phyloP scores from a whole-genome alignment of 1,284 basidiomycete species.

The Boletus albobrunnescens region DNA sequence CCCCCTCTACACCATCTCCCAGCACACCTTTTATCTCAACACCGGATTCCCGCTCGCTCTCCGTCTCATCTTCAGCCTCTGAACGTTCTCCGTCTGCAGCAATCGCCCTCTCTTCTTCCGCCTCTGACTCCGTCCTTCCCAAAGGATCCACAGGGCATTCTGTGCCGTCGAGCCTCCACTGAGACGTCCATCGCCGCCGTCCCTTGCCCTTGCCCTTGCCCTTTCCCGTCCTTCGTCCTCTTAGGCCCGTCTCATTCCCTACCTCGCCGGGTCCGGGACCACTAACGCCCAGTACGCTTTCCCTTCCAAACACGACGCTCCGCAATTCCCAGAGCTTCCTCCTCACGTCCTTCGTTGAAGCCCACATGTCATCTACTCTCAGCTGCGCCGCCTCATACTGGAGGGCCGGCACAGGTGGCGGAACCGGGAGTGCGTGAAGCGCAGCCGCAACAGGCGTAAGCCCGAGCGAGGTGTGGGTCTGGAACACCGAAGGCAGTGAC shows the following conservation, averaged over 20 bases:
- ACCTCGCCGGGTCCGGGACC: slow-evolving; percentile 37
- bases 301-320: slow-evolving; percentile 37
- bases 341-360: slow-evolving; percentile 56
- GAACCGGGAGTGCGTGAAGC: slow-evolving; percentile 23
- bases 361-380: slow-evolving; percentile 60
- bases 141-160: slow-evolving; percentile 59
- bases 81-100: slow-evolving; percentile 24
- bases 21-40: slow-evolving; percentile 19
- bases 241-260: slow-evolving; percentile 28
- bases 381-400: slow-evolving; percentile 70
- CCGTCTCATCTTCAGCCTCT: slow-evolving; percentile 37
- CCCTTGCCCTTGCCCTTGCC: slow-evolving; percentile 20
- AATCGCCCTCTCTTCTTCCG: slow-evolving; percentile 56
- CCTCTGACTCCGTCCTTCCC: slow-evolving; percentile 72
- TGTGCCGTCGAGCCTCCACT: slow-evolving; percentile 63
- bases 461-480: slow-evolving; percentile 1
- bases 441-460: slow-evolving; percentile 22
- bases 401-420: slow-evolving; percentile 56
- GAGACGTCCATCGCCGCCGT: slow-evolving; percentile 38
- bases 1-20: slow-evolving; percentile 39
- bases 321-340: slow-evolving; percentile 60
- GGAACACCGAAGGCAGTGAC: slow-evolving; percentile 3
- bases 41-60: slow-evolving; percentile 24
- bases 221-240: slow-evolving; percentile 16
- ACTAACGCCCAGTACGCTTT: slow-evolving; percentile 24